Conservation (phyloP, 768 basidiomycete species). For the Lactarius tabidus region DNA sequence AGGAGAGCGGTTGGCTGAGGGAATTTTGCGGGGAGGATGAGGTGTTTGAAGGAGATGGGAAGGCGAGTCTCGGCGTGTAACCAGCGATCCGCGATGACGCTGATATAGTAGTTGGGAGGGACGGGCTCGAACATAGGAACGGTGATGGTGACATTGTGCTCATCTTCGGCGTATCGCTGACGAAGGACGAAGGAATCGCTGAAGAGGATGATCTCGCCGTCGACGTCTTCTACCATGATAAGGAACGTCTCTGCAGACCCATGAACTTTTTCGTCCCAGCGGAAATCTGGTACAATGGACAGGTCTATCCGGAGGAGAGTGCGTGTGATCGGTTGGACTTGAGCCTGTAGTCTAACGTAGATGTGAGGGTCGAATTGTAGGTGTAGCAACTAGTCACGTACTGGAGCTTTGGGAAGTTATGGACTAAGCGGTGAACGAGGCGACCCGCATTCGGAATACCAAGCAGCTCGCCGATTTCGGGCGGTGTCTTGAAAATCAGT, state of each 20-base stretch:
- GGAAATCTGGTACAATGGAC: slow-evolving; percentile 95
- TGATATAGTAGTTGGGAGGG: slow-evolving; percentile 98
- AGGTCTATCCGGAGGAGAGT: slow-evolving; percentile 89
- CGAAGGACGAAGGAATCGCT: slow-evolving; percentile 91
- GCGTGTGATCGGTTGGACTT: slow-evolving; percentile 95
- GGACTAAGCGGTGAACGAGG: slow-evolving; percentile 87
- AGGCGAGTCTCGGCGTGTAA: slow-evolving; percentile 90
- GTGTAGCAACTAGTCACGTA: slow-evolving; percentile 34
- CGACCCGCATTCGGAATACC: slow-evolving; percentile 92
- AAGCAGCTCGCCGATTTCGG: slow-evolving; percentile 93
- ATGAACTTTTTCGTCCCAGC: slow-evolving; percentile 95
- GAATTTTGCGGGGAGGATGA: slow-evolving; percentile 96
- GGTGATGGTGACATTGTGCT: slow-evolving; percentile 91
- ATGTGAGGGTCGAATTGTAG: neutral
- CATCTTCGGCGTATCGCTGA: slow-evolving; percentile 87
- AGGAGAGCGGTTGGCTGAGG: slow-evolving; percentile 89
- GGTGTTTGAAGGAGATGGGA: slow-evolving; percentile 95
- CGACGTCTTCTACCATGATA: slow-evolving; percentile 94
- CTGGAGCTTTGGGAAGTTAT: slow-evolving; percentile 95
- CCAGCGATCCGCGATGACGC: slow-evolving; percentile 93
- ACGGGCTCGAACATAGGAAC: slow-evolving; percentile 97
- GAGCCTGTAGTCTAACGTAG: slow-evolving; percentile 70
- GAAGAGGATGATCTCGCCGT: slow-evolving; percentile 95
- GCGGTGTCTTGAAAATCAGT: slow-evolving; percentile 48
- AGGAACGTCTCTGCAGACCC: slow-evolving; percentile 86